Evolutionary conservation across 2,329 filamentous ascomycete genomes (phyloP).

Genomic region (Phoma sp.): DNA sequence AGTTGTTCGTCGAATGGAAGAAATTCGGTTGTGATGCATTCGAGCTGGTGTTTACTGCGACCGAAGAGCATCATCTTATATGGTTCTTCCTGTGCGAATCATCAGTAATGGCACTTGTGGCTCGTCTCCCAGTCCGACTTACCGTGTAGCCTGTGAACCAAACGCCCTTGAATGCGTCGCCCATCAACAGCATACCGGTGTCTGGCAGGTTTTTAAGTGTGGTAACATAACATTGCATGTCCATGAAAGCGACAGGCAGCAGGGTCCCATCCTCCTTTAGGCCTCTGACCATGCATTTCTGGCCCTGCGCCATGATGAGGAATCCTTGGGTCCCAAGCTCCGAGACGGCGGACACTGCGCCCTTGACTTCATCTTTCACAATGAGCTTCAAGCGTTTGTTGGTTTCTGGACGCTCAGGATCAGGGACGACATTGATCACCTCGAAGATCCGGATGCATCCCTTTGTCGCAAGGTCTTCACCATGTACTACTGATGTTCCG

Average conservation of each 20-base stretch:
- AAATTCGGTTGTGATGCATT: conserved; percentile 84
- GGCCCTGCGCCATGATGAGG: conserved; percentile 88
- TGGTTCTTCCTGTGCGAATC: conserved; percentile 72
- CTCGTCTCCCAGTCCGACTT: conserved; percentile 31
- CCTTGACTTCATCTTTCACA: conserved; percentile 88
- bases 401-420: conserved; percentile 84
- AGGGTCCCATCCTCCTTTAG: conserved; percentile 94
- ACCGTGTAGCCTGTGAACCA: conserved; percentile 95
- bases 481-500: conserved; percentile 83
- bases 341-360: conserved; percentile 85
- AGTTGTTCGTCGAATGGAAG: conserved; percentile 84
- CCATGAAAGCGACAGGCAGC: conserved; percentile 93
- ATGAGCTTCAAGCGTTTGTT: conserved; percentile 84
- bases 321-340: conserved; percentile 87
- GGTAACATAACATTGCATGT: conserved; percentile 93
- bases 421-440: conserved; percentile 87
- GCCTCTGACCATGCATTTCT: conserved; percentile 96
- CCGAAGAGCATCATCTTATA: conserved; percentile 95
- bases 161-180: conserved; percentile 89
- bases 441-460: conserved; percentile 91
- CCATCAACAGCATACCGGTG: conserved; percentile 85
- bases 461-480: conserved; percentile 86
- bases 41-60: conserved; percentile 79
- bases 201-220: conserved; percentile 82
- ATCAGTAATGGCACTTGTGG: conserved; percentile 18